Conservation (phyloP, 192 early-diverging fungal genomes). For the Jimgerdemannia flammicorona region DNA sequence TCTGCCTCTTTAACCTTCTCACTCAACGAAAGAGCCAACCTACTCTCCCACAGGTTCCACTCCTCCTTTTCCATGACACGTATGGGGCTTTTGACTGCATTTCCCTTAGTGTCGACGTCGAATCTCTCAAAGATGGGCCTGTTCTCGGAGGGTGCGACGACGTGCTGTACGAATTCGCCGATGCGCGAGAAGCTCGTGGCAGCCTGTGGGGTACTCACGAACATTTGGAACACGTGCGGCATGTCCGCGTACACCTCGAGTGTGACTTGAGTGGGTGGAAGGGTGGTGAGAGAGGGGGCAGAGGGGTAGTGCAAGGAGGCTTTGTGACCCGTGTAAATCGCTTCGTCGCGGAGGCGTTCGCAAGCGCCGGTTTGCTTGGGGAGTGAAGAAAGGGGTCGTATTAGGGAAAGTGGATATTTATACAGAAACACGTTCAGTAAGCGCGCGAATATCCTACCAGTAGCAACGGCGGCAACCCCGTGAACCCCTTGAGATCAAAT, state of each 20-base stretch:
- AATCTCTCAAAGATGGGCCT: not conserved
- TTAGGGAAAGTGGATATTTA: not conserved
- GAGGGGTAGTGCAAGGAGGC: slow-evolving; percentile 15
- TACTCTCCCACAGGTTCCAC: not conserved
- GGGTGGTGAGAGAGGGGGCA: not conserved
- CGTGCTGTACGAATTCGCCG: slow-evolving; percentile 14
- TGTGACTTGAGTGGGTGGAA: slow-evolving; percentile 21
- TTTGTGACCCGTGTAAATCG: slow-evolving; percentile 38
- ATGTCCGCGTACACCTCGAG: slow-evolving; percentile 45
- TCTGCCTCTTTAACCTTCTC: not conserved
- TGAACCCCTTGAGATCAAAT: slow-evolving; percentile 25
- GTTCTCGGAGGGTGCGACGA: not conserved
- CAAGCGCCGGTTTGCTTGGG: slow-evolving; percentile 37
- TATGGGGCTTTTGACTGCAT: not conserved
- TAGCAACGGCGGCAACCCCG: slow-evolving; percentile 35
- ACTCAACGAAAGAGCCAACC: not conserved
- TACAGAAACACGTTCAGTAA: not conserved
- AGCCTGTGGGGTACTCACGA: slow-evolving; percentile 11
- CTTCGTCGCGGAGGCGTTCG: slow-evolving; percentile 44
- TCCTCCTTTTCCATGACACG: not conserved
- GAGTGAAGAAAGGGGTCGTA: not conserved
- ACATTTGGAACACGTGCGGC: slow-evolving; percentile 47
- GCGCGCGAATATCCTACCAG: slow-evolving; percentile 25
- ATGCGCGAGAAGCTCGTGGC: slow-evolving; percentile 6
- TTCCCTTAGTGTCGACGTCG: not conserved